phyloP scores from a whole-genome alignment of 1,284 basidiomycete species.

The Cutaneotrichosporon dermatis region DNA sequence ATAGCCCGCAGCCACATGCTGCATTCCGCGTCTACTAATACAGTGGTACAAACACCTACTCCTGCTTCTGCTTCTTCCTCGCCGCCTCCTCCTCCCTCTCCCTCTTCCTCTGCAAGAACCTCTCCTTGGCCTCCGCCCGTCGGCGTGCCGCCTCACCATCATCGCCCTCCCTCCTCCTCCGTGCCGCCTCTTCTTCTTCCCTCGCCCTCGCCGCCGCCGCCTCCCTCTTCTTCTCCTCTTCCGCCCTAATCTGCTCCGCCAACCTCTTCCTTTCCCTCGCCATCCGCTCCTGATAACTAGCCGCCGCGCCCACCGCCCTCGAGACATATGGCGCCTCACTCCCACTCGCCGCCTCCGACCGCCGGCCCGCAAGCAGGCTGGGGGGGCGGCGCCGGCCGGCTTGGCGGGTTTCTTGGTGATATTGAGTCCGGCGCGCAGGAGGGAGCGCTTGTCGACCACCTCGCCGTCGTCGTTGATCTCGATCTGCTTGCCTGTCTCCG shows the following conservation, averaged over 20 bases:
- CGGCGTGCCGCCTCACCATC: slow-evolving; percentile 60
- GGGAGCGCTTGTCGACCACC: slow-evolving; percentile 90
- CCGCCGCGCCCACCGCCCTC: slow-evolving; percentile 72
- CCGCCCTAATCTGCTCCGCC: slow-evolving; percentile 66
- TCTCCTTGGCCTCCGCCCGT: slow-evolving; percentile 66
- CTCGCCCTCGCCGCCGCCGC: slow-evolving; percentile 57
- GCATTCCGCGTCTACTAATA: too few relatives aligned
- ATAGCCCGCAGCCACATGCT: too few relatives aligned
- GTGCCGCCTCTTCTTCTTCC: slow-evolving; percentile 48
- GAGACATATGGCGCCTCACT: slow-evolving; percentile 42
- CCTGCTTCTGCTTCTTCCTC: slow-evolving; percentile 21
- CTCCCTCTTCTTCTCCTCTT: slow-evolving; percentile 55
- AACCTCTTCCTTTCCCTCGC: slow-evolving; percentile 70
- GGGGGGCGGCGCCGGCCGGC: slow-evolving; percentile 19
- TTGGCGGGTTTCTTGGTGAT: slow-evolving; percentile 53
- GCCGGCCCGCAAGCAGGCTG: slow-evolving; percentile 24
- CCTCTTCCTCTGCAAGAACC: slow-evolving; percentile 75
- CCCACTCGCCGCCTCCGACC: slow-evolving; percentile 9
- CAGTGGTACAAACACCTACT: not conserved
- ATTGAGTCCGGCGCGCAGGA: slow-evolving; percentile 88
- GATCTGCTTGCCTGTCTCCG: slow-evolving; percentile 72
- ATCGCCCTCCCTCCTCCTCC: slow-evolving; percentile 49
- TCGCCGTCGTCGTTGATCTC: slow-evolving; percentile 97
- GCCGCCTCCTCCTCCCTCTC: slow-evolving; percentile 58
- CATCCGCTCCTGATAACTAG: slow-evolving; percentile 71